Evolutionary conservation across 2,329 filamentous ascomycete genomes (phyloP).

Genomic region (Whalleya microplaca): DNA sequence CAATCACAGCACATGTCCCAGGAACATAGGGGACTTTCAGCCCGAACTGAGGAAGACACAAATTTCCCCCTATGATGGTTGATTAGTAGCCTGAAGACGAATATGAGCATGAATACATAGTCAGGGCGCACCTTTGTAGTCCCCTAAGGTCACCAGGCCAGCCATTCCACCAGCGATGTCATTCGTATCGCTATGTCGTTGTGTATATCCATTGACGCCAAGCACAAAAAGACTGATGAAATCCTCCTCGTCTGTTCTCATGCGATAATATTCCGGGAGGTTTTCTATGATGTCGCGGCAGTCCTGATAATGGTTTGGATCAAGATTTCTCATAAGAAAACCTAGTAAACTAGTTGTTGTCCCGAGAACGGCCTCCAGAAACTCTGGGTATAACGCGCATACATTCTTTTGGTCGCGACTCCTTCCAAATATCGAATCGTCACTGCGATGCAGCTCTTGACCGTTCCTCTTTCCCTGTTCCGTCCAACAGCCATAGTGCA

Average conservation of each 20-base stretch:
- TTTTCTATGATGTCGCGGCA: slow-evolving; percentile 1
- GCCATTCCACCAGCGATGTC: slow-evolving; percentile 15
- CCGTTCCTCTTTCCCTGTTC: slow-evolving; percentile 7
- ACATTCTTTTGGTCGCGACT: background rate
- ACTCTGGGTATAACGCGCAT: slow-evolving; percentile 1
- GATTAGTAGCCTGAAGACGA: background rate
- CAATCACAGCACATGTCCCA: slow-evolving; percentile 21
- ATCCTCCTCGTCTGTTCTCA: slow-evolving; percentile 6
- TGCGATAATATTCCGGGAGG: background rate
- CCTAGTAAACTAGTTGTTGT: slow-evolving; percentile 6
- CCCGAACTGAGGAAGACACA: slow-evolving; percentile 22
- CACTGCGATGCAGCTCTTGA: background rate
- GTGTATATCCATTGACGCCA: slow-evolving; percentile 18
- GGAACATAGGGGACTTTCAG: slow-evolving; percentile 19
- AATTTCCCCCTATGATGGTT: slow-evolving; percentile 8
- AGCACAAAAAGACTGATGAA: slow-evolving; percentile 22
- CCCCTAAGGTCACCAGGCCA: slow-evolving; percentile 12
- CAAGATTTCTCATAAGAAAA: slow-evolving; percentile 14
- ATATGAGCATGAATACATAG: background rate
- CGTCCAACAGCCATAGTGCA: slow-evolving; percentile 26
- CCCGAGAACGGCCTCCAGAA: slow-evolving; percentile 7
- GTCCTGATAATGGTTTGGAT: slow-evolving; percentile 4
- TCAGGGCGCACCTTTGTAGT: slow-evolving; percentile 6
- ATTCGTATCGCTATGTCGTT: slow-evolving; percentile 14
- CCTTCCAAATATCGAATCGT: background rate